These are phyloP conservation scores for Bimuria novae-zelandiae DNA, from an alignment of 2,329 filamentous ascomycete genomes.

Conservation along the genomic window DNA sequence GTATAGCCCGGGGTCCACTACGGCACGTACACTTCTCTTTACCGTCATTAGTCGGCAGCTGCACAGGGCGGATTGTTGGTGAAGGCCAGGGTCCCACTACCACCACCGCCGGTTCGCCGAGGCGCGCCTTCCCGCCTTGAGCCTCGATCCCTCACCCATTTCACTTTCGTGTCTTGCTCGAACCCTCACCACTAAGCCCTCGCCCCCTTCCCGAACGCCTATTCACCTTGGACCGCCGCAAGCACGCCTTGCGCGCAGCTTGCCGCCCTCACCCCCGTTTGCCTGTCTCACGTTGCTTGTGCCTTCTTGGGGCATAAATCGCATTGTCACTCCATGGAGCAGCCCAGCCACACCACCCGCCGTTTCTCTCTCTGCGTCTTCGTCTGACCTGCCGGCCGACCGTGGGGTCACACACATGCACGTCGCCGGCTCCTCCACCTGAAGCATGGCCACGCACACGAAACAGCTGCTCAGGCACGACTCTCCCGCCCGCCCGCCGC, in stretches of 20 bases:
- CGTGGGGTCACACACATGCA: slow-evolving; percentile 55
- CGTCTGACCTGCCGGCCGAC: slow-evolving; percentile 62
- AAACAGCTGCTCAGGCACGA: slow-evolving; percentile 59
- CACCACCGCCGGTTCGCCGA: slow-evolving; percentile 2
- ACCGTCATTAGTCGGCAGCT: no score
- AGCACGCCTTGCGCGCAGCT: slow-evolving; percentile 14
- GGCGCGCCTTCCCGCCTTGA: neutral
- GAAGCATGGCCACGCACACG: slow-evolving; percentile 52
- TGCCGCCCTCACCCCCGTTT: slow-evolving; percentile 2
- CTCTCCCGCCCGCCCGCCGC: neutral
- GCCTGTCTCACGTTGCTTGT: slow-evolving; percentile 32
- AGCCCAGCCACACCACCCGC: slow-evolving; percentile 54
- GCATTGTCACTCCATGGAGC: slow-evolving; percentile 62
- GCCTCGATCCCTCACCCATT: neutral
- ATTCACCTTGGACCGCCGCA: slow-evolving; percentile 4
- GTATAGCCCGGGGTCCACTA: no score
- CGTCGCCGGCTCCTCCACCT: slow-evolving; percentile 26
- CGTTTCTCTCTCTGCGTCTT: slow-evolving; percentile 55
- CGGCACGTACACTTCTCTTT: no score
- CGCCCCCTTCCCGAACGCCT: neutral
- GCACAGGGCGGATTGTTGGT: neutral
- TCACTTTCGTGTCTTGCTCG: slow-evolving; percentile 1
- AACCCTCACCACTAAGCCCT: neutral
- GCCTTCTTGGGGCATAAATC: slow-evolving; percentile 35
- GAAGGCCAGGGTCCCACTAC: neutral